Evolutionary conservation across 2,329 filamentous ascomycete species (phyloP), one percentile per base, ranked within the genome.

Genomic region (Ceratocystis ficicola): DNA sequence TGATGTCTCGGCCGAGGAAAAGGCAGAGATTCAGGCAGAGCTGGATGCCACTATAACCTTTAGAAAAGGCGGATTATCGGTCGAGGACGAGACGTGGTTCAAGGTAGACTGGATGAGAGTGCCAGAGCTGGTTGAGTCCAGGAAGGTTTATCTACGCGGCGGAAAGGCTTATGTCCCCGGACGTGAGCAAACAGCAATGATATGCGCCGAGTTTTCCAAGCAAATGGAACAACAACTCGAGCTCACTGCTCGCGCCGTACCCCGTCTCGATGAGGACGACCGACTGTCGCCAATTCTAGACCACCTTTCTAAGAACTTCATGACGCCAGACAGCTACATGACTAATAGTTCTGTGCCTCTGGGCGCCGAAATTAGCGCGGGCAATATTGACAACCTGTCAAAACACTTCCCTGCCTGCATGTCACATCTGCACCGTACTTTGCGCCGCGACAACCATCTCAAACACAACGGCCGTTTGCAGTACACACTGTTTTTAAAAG

Each of bases 81-180:
- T 79, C 5, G 90, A 96, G 17, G 90, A 96, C 52, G 90, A 94
- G 71, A 85, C 79, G 30, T 99, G 90, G 87, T 95, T 95, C 80
- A 97, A 96, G 77, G 90, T 97, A 0, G 90, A 96, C 72, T 99
- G 93, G 91, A 88, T 91, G 73, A 84, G 86, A 44, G 94, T 99
- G 0, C 90, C 93, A 0, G 93, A 97, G 68, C 77, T 99, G 46
- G 86, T 99, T 0, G 92, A 96, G 75, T 77, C 82, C 62, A 81
- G 93, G 63, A 82, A 83, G 64, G 89, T 95, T 1, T 86, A 94
- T 65, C 69, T 97, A 69, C 87, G 82, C 70, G 85, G 77, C 32
- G 94, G 94, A 2, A 94, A 90, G 75, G 94, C 94, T 0, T 99
- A 91, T 72, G 93, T 99, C 1, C 93, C 94, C 0, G 85, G 87